Evolutionary conservation across 768 basidiomycete genomes (phyloP).

Genomic region (Candolleomyces eurysporus): DNA sequence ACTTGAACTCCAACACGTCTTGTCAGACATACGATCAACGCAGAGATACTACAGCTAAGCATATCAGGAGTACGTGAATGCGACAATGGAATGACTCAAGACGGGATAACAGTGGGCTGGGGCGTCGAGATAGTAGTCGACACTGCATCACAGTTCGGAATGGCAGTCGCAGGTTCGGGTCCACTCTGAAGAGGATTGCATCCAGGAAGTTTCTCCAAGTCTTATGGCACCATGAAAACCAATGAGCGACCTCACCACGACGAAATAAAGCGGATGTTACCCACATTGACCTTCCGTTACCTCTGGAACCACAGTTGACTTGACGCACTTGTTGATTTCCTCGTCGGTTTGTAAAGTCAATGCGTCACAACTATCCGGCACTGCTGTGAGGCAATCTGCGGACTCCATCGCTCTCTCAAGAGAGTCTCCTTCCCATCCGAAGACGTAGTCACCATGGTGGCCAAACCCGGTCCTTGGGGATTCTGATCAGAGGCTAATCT

Average conservation of each 20-base stretch:
- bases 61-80: too few relatives aligned
- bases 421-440: constrained; percentile 12
- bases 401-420: constrained; percentile 5
- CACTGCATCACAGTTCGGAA: background rate
- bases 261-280: background rate
- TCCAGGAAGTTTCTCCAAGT: background rate
- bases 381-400: background rate
- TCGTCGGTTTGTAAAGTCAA: constrained; percentile 6
- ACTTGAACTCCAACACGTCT: too few relatives aligned
- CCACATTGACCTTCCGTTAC: constrained; percentile 1
- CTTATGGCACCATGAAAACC: background rate
- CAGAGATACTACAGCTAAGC: too few relatives aligned
- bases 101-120: too few relatives aligned
- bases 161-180: background rate
- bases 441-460: constrained; percentile 11
- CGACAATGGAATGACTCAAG: too few relatives aligned
- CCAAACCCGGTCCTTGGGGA: constrained; percentile 3
- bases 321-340: constrained; percentile 7
- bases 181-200: background rate
- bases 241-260: too few relatives aligned
- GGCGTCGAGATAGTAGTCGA: background rate
- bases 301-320: background rate
- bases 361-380: constrained; percentile 1
- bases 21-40: too few relatives aligned
- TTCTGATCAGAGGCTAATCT: background rate